phyloP scores from a whole-genome alignment of 2,329 filamentous ascomycete genomes.

The Xylariales sp. region DNA sequence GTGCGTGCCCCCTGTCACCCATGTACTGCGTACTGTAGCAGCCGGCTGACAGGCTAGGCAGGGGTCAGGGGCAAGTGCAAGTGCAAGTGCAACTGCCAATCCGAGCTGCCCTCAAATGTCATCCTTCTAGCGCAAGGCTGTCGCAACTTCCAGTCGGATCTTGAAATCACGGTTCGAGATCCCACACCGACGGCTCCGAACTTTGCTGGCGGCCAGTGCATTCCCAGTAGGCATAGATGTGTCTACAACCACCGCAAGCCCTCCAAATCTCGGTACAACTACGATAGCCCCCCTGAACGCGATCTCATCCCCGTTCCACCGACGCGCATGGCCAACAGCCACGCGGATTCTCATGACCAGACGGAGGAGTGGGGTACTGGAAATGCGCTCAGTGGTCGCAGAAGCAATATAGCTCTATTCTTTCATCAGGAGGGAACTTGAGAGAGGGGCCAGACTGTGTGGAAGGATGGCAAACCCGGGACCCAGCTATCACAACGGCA shows the following conservation, averaged over 20 bases:
- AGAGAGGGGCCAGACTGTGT: not conserved
- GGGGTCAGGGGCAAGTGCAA: not conserved
- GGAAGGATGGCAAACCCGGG: conserved; percentile 7
- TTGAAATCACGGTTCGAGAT: no score
- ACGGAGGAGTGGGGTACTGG: conserved; percentile 2
- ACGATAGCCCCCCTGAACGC: no score
- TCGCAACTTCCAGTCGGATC: conserved; percentile 11
- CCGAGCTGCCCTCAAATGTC: conserved; percentile 3
- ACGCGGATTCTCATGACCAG: not conserved
- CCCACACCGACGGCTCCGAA: not conserved
- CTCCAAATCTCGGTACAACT: no score
- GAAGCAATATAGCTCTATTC: not conserved
- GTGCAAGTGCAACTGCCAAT: not conserved
- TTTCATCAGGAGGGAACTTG: not conserved
- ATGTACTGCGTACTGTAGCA: no score
- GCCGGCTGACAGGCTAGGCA: no score
- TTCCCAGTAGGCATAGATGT: no score
- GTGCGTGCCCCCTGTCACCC: no score
- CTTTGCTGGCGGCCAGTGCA: not conserved
- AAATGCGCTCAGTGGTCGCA: conserved; percentile 1
- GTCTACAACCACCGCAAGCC: no score
- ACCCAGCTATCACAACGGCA: conserved; percentile 21
- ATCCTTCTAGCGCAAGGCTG: conserved; percentile 12
- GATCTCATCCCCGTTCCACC: not conserved
- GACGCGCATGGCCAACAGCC: conserved; percentile 8